Conservation (phyloP, 2,329 filamentous ascomycete species). For the Lithohypha guttulata region DNA sequence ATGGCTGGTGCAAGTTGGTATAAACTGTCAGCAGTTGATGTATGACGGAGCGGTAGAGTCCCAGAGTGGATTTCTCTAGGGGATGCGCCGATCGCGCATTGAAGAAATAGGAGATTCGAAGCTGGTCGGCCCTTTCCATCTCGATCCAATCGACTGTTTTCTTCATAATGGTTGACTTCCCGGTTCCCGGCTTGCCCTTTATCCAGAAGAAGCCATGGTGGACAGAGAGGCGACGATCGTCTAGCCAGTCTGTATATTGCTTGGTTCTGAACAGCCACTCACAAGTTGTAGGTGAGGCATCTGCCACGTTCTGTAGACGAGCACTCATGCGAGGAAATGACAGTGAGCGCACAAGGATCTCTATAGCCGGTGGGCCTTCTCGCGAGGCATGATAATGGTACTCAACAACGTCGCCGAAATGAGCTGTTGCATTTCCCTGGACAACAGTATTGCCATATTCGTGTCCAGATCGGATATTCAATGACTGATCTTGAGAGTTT, state of each 20-base stretch:
- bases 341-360: constrained; percentile 24
- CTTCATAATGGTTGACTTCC: constrained; percentile 30
- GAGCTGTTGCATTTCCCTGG: too few species aligned
- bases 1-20: neutral
- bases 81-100: constrained; percentile 33
- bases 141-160: constrained; percentile 12
- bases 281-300: constrained; percentile 32
- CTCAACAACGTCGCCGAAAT: too few species aligned
- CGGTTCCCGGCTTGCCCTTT: constrained; percentile 30
- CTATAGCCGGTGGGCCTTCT: too few species aligned
- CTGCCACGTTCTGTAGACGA: constrained; percentile 21
- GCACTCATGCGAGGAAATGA: constrained; percentile 33
- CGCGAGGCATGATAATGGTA: too few species aligned
- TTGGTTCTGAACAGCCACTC: constrained; percentile 31
- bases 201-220: constrained; percentile 29
- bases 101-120: constrained; percentile 40
- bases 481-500: too few species aligned
- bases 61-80: constrained; percentile 36
- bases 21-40: constrained; percentile 18
- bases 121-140: neutral
- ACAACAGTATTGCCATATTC: too few species aligned
- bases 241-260: constrained; percentile 31
- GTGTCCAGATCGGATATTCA: too few species aligned
- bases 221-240: constrained; percentile 17
- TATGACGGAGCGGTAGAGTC: constrained; percentile 39